Evolutionary conservation across 108 stramenopile genomes (phyloP).

Genomic region (Stephanodiscus triporus): DNA sequence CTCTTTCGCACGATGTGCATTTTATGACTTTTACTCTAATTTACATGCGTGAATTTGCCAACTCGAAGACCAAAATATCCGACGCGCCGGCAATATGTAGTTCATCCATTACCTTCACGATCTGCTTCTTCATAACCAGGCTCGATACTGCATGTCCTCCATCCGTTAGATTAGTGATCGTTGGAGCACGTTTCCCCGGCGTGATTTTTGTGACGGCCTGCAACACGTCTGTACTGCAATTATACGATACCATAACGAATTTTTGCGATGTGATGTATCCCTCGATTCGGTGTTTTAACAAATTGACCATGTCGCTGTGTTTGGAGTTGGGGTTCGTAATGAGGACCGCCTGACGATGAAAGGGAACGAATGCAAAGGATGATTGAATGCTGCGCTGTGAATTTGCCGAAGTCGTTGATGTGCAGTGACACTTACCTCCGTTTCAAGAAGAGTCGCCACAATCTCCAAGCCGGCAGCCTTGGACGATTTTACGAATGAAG

Average conservation of each 20-base stretch:
- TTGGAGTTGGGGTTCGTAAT: conserved; percentile 86
- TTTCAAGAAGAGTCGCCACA: conserved; percentile 85
- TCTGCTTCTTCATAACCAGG: conserved; percentile 85
- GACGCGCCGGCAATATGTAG: conserved; percentile 89
- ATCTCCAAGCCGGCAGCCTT: conserved; percentile 96
- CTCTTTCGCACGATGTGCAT: too few species aligned
- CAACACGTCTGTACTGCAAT: conserved; percentile 78
- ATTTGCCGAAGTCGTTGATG: background rate
- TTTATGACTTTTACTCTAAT: background rate
- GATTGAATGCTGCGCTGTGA: background rate
- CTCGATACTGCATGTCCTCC: conserved; percentile 84
- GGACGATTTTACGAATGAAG: background rate
- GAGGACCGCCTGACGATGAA: conserved; percentile 46
- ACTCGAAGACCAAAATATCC: conserved; percentile 92
- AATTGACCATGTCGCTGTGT: conserved; percentile 85
- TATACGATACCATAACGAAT: conserved; percentile 96
- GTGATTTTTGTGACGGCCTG: conserved; percentile 76
- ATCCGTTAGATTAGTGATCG: conserved; percentile 88
- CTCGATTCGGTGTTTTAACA: conserved; percentile 90
- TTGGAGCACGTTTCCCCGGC: conserved; percentile 95
- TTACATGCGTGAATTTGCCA: conserved; percentile 92
- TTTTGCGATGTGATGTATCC: conserved; percentile 96
- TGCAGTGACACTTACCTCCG: conserved; percentile 38
- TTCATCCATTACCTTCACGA: conserved; percentile 91
- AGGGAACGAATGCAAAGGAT: background rate